A percentile compares a stretch with the other conserved stretches of the same genome.
Evolutionary conservation across 176 grass and related monocot genomes (phyloP).

Genomic region (Hordeum marinum): DNA sequence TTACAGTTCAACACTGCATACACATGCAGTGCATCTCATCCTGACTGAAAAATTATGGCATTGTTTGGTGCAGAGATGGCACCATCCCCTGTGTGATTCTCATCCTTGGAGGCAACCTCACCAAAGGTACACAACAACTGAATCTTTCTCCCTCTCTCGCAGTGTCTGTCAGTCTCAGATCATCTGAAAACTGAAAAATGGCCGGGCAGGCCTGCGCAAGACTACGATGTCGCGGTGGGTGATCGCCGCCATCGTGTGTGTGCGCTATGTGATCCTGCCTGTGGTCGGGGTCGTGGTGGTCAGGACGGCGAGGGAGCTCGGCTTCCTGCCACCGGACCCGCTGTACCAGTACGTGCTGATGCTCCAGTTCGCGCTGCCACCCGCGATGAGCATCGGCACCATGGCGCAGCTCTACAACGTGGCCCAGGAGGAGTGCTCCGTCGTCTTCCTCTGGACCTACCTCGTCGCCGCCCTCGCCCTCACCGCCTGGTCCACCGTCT

Average conservation of each 20-base stretch:
- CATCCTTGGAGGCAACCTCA: conserved; percentile 69
- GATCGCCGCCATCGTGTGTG: conserved; percentile 31
- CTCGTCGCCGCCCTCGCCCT: conserved; percentile 42
- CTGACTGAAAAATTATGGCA: too few species aligned
- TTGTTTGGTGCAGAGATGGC: conserved; percentile 39
- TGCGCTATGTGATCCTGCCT: conserved; percentile 56
- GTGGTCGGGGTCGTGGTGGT: conserved; percentile 37
- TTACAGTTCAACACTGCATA: neutral
- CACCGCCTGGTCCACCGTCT: conserved; percentile 44
- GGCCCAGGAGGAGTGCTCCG: conserved; percentile 60
- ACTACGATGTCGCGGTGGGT: conserved; percentile 13
- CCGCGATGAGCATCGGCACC: conserved; percentile 68
- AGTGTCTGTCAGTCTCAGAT: too few species aligned
- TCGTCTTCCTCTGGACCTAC: conserved; percentile 57
- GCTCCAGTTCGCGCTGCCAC: conserved; percentile 62
- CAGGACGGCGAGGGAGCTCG: conserved; percentile 24
- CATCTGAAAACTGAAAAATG: neutral
- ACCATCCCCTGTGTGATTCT: conserved; percentile 57
- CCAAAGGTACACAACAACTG: conserved; percentile 31
- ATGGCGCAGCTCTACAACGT: conserved; percentile 53
- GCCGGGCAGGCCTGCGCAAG: conserved; percentile 45
- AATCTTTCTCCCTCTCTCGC: neutral
- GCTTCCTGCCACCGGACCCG: conserved; percentile 52
- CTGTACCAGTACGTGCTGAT: conserved; percentile 69
- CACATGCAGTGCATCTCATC: too few species aligned